These are phyloP conservation scores for Diaporthe ilicicola DNA, from an alignment of 2,329 filamentous ascomycete species.

Conservation along the genomic window DNA sequence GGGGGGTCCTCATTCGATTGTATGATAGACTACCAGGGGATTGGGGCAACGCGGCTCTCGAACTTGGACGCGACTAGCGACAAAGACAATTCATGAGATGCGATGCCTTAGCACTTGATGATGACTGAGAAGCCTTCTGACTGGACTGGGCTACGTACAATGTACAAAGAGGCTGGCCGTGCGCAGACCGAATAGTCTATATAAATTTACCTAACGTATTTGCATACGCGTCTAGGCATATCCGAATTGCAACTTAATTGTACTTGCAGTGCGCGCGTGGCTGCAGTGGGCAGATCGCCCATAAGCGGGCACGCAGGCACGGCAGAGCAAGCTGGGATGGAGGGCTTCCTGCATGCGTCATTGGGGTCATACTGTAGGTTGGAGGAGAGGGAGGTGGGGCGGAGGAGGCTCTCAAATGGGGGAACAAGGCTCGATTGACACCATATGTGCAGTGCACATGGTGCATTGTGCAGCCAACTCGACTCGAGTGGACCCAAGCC, in stretches of 20 bases:
- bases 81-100: not conserved
- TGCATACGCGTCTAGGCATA: too few species aligned
- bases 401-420: too few species aligned
- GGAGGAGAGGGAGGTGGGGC: not conserved
- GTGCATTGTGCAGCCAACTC: too few species aligned
- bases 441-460: too few species aligned
- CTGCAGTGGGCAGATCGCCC: conserved; percentile 2
- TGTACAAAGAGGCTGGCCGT: too few species aligned
- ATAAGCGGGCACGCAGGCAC: not conserved
- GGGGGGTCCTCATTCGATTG: not conserved
- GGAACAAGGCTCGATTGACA: not conserved
- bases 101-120: not conserved
- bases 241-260: too few species aligned
- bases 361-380: not conserved
- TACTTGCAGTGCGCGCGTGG: not conserved
- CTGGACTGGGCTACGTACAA: too few species aligned
- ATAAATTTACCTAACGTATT: too few species aligned
- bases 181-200: too few species aligned
- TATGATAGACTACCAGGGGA: not conserved
- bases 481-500: not conserved
- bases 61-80: not conserved
- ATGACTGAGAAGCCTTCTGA: not conserved
- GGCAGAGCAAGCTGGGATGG: not conserved
- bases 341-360: not conserved
- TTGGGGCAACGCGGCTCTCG: not conserved